Percentiles rank a stretch among this genome's conserved stretches.
These are phyloP conservation scores for Nemania sp. DNA, from an alignment of 2,329 filamentous ascomycete species.

Conservation along the genomic window DNA sequence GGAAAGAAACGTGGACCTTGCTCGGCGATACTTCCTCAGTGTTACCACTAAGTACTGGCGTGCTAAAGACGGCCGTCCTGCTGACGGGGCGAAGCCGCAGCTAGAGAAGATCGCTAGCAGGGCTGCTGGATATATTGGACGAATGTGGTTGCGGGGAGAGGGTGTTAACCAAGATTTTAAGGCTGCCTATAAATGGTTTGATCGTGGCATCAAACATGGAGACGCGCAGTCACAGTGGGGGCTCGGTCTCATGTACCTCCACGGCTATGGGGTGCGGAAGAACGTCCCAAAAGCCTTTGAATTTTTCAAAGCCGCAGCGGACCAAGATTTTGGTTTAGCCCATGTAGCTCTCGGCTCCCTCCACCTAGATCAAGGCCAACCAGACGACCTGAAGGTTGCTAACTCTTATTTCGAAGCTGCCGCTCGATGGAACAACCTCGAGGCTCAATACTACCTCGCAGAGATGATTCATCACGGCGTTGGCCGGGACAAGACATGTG, in stretches of 20 bases:
- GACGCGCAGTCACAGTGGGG: constrained; percentile 89
- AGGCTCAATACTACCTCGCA: constrained; percentile 91
- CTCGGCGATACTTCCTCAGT: constrained; percentile 83
- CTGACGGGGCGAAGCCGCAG: constrained; percentile 74
- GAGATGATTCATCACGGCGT: constrained; percentile 86
- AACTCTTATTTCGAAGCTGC: constrained; percentile 90
- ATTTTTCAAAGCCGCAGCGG: constrained; percentile 81
- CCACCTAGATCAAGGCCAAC: constrained; percentile 83
- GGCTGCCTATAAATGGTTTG: constrained; percentile 84
- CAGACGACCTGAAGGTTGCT: constrained; percentile 78
- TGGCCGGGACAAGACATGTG: constrained; percentile 82
- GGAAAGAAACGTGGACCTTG: constrained; percentile 77
- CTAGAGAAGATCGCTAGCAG: constrained; percentile 85
- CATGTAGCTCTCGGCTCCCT: constrained; percentile 86
- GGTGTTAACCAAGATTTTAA: constrained; percentile 83
- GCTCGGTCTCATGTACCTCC: constrained; percentile 83
- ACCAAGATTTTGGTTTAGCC: constrained; percentile 82
- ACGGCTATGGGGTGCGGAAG: constrained; percentile 76
- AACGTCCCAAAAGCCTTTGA: constrained; percentile 80
- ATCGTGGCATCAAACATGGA: constrained; percentile 77
- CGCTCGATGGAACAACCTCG: constrained; percentile 83
- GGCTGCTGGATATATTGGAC: constrained; percentile 86
- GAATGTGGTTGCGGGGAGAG: constrained; percentile 91
- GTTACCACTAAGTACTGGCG: constrained; percentile 86
- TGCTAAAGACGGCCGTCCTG: constrained; percentile 76